Evolutionary conservation across 768 basidiomycete species (phyloP).

Genomic region (Mycena amicta): DNA sequence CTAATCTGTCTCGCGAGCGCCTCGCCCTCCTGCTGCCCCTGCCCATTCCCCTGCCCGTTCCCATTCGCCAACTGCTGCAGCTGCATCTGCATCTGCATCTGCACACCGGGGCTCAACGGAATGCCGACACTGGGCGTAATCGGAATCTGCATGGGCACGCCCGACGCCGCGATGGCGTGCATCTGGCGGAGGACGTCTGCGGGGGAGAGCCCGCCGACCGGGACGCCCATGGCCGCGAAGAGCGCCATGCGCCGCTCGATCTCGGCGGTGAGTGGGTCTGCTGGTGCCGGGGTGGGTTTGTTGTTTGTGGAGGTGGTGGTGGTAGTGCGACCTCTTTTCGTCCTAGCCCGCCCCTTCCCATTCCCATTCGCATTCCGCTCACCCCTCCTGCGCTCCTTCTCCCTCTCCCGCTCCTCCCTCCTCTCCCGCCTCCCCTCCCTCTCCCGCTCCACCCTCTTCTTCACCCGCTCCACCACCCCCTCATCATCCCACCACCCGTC

Average conservation of each 20-base stretch:
- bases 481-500: slow-evolving; percentile 17
- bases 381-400: slow-evolving; percentile 5
- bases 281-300: neutral
- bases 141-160: neutral
- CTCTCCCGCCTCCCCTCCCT: slow-evolving; percentile 13
- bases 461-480: slow-evolving; percentile 23
- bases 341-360: neutral
- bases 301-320: too few relatives aligned
- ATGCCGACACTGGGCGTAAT: neutral
- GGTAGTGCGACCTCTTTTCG: too few relatives aligned
- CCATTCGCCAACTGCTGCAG: too few relatives aligned
- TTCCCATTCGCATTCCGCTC: slow-evolving; percentile 2
- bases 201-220: neutral
- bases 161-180: neutral
- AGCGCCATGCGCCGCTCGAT: slow-evolving; percentile 20
- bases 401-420: slow-evolving; percentile 17
- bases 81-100: neutral
- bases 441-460: slow-evolving; percentile 22
- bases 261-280: slow-evolving; percentile 14
- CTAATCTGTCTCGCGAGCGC: neutral
- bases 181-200: neutral
- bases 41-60: too few relatives aligned
- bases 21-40: too few relatives aligned
- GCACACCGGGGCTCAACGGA: neutral
- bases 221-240: neutral